Conservation (phyloP, 768 basidiomycete genomes). For the Pleurotus sapidus region DNA sequence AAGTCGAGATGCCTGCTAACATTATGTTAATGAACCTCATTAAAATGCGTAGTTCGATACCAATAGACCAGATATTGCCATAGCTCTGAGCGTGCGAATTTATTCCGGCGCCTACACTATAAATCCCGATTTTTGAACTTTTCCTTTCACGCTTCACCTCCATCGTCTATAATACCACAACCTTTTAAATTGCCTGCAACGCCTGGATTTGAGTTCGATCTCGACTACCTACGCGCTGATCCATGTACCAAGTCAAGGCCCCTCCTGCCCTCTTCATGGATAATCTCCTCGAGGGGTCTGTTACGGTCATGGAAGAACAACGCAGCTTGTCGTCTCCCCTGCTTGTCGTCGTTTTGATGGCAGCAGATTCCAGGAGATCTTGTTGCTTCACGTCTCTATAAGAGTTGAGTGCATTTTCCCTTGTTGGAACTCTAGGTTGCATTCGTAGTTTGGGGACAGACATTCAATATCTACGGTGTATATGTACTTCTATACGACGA, state of each 20-base stretch:
- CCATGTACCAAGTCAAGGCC: constrained; percentile 9
- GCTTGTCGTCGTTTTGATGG: constrained; percentile 3
- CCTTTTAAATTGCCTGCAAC: no score
- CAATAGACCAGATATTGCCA: constrained; percentile 40
- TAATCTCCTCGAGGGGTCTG: constrained; percentile 3
- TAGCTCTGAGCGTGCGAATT: not conserved
- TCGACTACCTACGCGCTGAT: constrained; percentile 12
- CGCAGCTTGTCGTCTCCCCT: not conserved
- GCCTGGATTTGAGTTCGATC: not conserved
- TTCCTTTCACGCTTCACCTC: no score
- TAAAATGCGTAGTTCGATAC: constrained; percentile 53
- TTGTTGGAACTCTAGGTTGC: not conserved
- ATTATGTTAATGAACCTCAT: constrained; percentile 52
- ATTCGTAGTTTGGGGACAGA: constrained; percentile 8
- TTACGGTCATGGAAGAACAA: constrained; percentile 8
- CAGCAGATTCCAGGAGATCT: not conserved
- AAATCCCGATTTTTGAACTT: not conserved
- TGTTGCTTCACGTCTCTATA: not conserved
- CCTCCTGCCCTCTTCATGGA: constrained; percentile 3
- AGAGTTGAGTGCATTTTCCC: constrained; percentile 6
- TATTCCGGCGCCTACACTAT: not conserved
- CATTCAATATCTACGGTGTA: not conserved
- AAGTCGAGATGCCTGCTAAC: constrained; percentile 57
- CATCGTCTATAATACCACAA: no score
- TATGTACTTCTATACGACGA: not conserved